Evolutionary conservation across 805 yeast species (phyloP).

Genomic region (Kluyveromyces wickerhamii): DNA sequence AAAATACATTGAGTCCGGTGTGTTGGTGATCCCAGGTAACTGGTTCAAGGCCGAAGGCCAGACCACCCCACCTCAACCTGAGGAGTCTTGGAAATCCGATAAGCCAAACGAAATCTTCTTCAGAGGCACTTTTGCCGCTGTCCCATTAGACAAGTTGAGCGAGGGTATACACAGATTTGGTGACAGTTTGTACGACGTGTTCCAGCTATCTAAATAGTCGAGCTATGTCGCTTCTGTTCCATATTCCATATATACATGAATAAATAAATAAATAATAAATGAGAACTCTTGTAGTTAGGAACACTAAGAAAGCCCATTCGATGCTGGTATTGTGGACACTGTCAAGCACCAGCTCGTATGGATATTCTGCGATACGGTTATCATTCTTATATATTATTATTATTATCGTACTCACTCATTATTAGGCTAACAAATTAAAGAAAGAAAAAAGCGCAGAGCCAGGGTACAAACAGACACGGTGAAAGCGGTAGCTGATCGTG

Average conservation of each 20-base stretch:
- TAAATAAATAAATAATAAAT: too few species aligned
- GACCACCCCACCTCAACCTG: constrained; percentile 50
- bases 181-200: constrained; percentile 52
- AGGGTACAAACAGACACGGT: too few species aligned
- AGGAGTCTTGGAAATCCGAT: constrained; percentile 34
- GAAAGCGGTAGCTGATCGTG: too few species aligned
- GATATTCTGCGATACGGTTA: too few species aligned
- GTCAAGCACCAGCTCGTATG: too few species aligned
- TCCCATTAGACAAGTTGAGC: constrained; percentile 55
- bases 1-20: constrained; percentile 49
- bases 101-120: constrained; percentile 50
- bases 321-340: too few species aligned
- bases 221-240: too few species aligned
- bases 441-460: too few species aligned
- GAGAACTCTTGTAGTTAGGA: too few species aligned
- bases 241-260: too few species aligned
- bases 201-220: constrained; percentile 16
- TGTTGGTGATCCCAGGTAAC: constrained; percentile 73
- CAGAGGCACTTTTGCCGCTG: constrained; percentile 88
- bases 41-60: constrained; percentile 62
- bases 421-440: background rate
- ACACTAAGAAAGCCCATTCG: too few species aligned
- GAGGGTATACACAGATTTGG: constrained; percentile 63
- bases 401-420: background rate
- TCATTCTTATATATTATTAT: too few species aligned